These are phyloP conservation scores for Mortierella sp. DNA, from an alignment of 371 early-diverging fungal genomes.

Conservation along the genomic window DNA sequence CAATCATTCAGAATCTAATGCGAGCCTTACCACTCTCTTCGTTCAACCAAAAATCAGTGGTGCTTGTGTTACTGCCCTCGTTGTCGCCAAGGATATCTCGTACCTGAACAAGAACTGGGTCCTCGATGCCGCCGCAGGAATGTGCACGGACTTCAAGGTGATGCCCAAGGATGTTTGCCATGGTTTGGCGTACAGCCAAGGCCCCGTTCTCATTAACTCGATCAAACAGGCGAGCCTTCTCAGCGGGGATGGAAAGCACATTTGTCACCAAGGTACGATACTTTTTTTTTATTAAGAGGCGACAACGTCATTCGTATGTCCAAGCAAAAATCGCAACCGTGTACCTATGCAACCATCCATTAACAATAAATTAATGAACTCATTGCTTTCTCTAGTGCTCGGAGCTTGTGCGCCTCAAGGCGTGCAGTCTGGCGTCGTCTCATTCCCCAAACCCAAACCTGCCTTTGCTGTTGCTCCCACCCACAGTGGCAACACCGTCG, in stretches of 20 bases:
- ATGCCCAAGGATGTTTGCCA: conserved; percentile 55
- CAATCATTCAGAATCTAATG: too few relatives aligned
- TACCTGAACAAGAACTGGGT: conserved; percentile 56
- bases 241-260: conserved; percentile 49
- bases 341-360: not conserved
- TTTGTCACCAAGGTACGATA: conserved; percentile 35
- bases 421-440: conserved; percentile 44
- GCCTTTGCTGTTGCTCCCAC: conserved; percentile 30
- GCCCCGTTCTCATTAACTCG: conserved; percentile 45
- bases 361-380: not conserved
- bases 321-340: not conserved
- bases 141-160: conserved; percentile 38
- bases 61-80: conserved; percentile 56
- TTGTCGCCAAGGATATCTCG: conserved; percentile 45
- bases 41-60: conserved; percentile 15
- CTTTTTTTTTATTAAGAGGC: not conserved
- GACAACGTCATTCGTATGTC: not conserved
- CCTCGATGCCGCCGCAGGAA: conserved; percentile 39
- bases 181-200: conserved; percentile 45
- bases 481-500: conserved; percentile 60
- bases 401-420: conserved; percentile 43
- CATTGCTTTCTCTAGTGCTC: not conserved
- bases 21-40: too few relatives aligned
- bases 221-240: conserved; percentile 36
- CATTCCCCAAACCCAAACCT: conserved; percentile 70